Evolutionary conservation across 306 rosid species (phyloP).

Genomic region (Vicia sativa): DNA sequence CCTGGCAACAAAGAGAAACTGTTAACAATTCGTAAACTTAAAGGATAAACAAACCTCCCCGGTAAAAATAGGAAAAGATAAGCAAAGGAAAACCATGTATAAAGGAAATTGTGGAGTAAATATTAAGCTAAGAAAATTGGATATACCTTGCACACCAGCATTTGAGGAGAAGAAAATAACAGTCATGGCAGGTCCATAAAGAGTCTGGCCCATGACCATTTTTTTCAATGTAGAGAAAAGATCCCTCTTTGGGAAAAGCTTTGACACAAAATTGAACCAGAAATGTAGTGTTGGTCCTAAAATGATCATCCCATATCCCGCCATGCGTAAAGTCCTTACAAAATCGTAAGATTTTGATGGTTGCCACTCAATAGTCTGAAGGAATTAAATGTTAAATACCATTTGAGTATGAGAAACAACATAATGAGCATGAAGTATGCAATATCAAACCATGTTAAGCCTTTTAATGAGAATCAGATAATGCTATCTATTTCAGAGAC

Average conservation of each 20-base stretch:
- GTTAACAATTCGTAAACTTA: conserved; percentile 6
- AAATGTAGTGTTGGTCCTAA: conserved; percentile 89
- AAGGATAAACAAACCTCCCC: no score
- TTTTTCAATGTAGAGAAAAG: conserved; percentile 74
- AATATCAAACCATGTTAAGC: conserved; percentile 23
- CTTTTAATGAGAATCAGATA: conserved; percentile 23
- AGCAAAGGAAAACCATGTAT: conserved; percentile 8
- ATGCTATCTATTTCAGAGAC: conserved; percentile 13
- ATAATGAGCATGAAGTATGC: conserved; percentile 28
- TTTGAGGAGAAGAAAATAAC: conserved; percentile 76
- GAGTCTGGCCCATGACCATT: conserved; percentile 79
- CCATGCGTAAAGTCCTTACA: conserved; percentile 85
- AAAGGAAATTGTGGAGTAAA: no score
- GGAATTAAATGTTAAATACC: conserved; percentile 11
- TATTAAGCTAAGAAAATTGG: conserved; percentile 22
- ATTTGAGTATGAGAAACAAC: conserved; percentile 25
- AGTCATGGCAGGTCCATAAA: conserved; percentile 88
- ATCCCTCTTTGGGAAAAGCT: conserved; percentile 71
- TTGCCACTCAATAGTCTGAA: conserved; percentile 56
- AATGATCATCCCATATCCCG: conserved; percentile 78
- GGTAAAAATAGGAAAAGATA: no score
- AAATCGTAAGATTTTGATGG: conserved; percentile 60
- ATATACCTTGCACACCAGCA: conserved; percentile 77
- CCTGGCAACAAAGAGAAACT: conserved; percentile 57
- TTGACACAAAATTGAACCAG: conserved; percentile 91